Base-by-base conservation (phyloP, 768 basidiomycete genomes). In the Hemileccinum impolitum region DNA sequence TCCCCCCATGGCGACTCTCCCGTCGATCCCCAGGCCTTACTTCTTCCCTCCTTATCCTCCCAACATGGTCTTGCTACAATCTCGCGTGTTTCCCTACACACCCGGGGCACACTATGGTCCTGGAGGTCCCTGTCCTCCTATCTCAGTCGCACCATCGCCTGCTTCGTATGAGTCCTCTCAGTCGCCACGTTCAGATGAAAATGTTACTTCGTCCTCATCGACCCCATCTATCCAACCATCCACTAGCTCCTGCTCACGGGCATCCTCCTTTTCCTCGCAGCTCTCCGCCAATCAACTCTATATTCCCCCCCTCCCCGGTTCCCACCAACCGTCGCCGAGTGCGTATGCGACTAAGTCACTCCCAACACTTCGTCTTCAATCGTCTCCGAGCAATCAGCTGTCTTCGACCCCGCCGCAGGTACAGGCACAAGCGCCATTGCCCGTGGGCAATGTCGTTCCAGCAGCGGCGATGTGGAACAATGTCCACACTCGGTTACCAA, bases 101-200 rank as follows among this genome's bases (percentile, higher is more conserved):
- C 54, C 49, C 3, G 72, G 72, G 41, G 46, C 46, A 39, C 45
- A 32, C n/a, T 57, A 53, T 48, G 70, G 70, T 25, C 54, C 70
- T n/a, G 61, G 55, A 11, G 77, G 75, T 0, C 76, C 79, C n/a
- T 76, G 78, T 0, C 79, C 81, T 2, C 79, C 79, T 0, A 49
- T 79, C 30, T 81, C 81, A 0, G 72, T 73, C 14, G 76, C 76
- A 6, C 65, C 75, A 8, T 79, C 81, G 2, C 78, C 79, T 10
- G 65, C 66, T 2, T 54, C 62, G n/a, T 26, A 15, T 11, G 40
- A 32, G 5, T 2, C 19, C 4, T 56, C 59, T 17, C 43, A 50
- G 13, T 58, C 55, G 36, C 42, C 47, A 39, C 21, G 18, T 25
- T 49, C 44, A 8, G 62, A 58, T 23, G 39, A 47, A 26, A 53